Evolutionary conservation across 1,284 basidiomycete genomes (phyloP).

Genomic region (Termitomyces sp.): DNA sequence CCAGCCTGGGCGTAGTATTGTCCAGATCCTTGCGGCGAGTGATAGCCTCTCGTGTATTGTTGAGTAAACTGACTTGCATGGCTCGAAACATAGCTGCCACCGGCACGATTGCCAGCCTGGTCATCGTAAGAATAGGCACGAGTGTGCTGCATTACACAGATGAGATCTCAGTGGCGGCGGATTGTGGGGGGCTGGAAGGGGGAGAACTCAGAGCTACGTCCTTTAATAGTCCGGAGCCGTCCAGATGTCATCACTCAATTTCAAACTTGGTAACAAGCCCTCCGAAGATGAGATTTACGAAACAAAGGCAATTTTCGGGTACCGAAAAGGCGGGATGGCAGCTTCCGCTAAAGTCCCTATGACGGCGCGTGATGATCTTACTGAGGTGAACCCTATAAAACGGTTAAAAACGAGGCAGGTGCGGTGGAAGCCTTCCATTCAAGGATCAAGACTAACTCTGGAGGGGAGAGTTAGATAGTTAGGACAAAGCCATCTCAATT

Average conservation of each 20-base stretch:
- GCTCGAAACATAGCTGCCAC: constrained; percentile 20
- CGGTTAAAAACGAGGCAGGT: constrained; percentile 17
- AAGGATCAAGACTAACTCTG: constrained; percentile 20
- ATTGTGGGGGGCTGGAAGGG: constrained; percentile 22
- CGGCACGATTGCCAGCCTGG: constrained; percentile 24
- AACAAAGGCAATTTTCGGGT: constrained; percentile 28
- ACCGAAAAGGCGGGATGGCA: constrained; percentile 30
- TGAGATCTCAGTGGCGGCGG: constrained; percentile 25
- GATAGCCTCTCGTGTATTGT: constrained; percentile 26
- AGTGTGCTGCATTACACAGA: constrained; percentile 30
- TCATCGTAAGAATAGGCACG: constrained; percentile 36
- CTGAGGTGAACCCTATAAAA: constrained; percentile 16
- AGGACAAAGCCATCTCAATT: constrained; percentile 19
- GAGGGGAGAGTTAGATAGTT: constrained; percentile 24
- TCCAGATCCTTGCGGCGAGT: constrained; percentile 21
- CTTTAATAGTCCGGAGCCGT: constrained; percentile 41
- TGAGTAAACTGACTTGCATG: constrained; percentile 25
- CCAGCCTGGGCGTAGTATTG: constrained; percentile 29
- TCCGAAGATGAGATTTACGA: constrained; percentile 24
- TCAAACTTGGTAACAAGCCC: constrained; percentile 30
- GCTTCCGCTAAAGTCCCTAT: constrained; percentile 18
- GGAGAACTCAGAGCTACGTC: constrained; percentile 25
- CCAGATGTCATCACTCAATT: constrained; percentile 30
- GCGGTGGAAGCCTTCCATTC: constrained; percentile 18
- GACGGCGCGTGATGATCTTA: constrained; percentile 19